Evolutionary conservation across 78 protist species (phyloP).

Genomic region (Capsaspora owczarzaki): DNA sequence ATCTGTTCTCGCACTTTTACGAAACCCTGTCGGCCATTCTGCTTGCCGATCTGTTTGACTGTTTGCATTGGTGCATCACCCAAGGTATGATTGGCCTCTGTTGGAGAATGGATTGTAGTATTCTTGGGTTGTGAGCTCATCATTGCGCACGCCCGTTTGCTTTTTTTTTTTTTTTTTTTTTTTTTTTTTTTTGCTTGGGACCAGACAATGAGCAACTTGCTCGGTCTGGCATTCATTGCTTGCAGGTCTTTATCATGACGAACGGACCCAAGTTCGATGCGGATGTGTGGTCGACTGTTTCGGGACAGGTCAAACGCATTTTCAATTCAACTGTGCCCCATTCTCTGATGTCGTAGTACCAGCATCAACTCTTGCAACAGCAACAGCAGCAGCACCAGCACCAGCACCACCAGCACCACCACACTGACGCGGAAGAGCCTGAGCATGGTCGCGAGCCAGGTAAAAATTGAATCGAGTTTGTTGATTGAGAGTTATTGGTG

Average conservation of each 20-base stretch:
- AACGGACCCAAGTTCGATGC: background rate
- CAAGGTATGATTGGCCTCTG: background rate
- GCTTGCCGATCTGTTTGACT: constrained; percentile 16
- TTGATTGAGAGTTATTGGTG: background rate
- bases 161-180: background rate
- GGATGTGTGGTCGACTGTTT: background rate
- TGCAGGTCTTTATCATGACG: constrained; percentile 14
- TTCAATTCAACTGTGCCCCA: background rate
- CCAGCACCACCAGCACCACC: background rate
- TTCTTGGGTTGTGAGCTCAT: background rate
- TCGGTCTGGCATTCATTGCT: constrained; percentile 9
- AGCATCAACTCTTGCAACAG: background rate
- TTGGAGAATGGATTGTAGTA: background rate
- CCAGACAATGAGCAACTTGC: constrained; percentile 16
- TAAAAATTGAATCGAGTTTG: background rate
- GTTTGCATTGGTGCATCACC: constrained; percentile 6
- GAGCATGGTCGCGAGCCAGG: background rate
- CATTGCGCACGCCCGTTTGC: background rate
- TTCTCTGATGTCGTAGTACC: background rate
- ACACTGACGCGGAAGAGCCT: background rate
- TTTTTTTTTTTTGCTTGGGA: background rate
- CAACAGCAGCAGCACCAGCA: background rate
- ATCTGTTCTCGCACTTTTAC: background rate
- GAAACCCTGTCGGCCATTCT: background rate
- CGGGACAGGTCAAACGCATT: background rate